These are phyloP conservation scores for Mycena epipterygia DNA, from an alignment of 768 basidiomycete genomes.

Conservation along the genomic window DNA sequence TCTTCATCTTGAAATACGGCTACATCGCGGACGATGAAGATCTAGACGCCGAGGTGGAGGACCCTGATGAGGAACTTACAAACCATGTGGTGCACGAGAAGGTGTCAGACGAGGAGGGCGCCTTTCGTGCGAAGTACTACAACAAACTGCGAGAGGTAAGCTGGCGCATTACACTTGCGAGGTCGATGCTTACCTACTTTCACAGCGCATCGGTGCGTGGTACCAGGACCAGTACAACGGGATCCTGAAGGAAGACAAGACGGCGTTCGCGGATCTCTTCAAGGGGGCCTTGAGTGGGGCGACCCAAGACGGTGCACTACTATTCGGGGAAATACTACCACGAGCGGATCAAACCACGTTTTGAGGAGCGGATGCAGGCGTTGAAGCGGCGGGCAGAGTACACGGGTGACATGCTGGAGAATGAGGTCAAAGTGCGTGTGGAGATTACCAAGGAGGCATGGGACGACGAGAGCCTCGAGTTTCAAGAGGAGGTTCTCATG, in stretches of 20 bases:
- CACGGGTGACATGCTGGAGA: neutral
- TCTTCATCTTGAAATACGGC: neutral
- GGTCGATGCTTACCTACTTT: neutral
- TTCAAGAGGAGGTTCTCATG: neutral
- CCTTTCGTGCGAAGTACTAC: neutral
- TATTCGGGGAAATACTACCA: neutral
- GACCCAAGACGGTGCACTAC: neutral
- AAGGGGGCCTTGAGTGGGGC: neutral
- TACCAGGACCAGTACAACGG: neutral
- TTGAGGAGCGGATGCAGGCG: neutral
- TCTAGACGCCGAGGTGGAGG: neutral
- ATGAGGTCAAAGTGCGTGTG: neutral
- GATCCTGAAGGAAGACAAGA: neutral
- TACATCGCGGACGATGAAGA: neutral
- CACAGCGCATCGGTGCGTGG: neutral
- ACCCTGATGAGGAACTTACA: neutral
- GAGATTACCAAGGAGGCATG: neutral
- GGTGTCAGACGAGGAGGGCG: neutral
- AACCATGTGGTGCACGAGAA: neutral
- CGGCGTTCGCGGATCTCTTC: neutral
- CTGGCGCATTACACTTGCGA: neutral
- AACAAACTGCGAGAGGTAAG: neutral
- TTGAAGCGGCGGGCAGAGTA: neutral
- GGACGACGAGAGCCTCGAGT: neutral
- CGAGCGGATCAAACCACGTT: neutral